Conservation (phyloP, 495 filamentous ascomycete genomes). For the Penicillium ucsense region DNA sequence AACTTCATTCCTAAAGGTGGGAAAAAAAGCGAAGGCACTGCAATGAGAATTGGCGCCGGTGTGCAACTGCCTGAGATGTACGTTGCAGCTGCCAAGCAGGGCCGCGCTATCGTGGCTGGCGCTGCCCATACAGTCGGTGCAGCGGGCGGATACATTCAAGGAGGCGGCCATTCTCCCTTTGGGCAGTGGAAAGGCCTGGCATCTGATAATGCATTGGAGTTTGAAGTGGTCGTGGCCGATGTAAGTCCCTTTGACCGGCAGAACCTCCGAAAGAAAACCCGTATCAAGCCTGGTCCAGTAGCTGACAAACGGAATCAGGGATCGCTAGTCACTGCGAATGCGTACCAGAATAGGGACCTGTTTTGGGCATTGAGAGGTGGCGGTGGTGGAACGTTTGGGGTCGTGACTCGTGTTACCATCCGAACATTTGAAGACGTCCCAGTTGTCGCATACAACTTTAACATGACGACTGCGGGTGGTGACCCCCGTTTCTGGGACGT, state of each 20-base stretch:
- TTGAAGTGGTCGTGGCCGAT: constrained; percentile 26
- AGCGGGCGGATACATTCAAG: constrained; percentile 45
- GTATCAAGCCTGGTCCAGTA: background rate
- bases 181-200: constrained; percentile 23
- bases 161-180: constrained; percentile 45
- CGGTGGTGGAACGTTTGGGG: constrained; percentile 39
- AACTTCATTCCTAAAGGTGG: constrained; percentile 17
- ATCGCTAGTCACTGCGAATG: constrained; percentile 26
- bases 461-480: constrained; percentile 13
- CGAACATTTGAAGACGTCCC: constrained; percentile 27
- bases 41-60: constrained; percentile 44
- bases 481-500: constrained; percentile 24
- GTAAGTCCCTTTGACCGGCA: constrained; percentile 12
- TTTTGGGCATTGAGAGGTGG: constrained; percentile 47
- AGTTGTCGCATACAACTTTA: constrained; percentile 22
- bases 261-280: background rate
- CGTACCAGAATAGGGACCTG: constrained; percentile 34
- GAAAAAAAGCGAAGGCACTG: constrained; percentile 16
- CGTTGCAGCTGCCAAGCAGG: constrained; percentile 14
- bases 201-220: constrained; percentile 27
- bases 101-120: constrained; percentile 10
- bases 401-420: constrained; percentile 38
- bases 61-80: constrained; percentile 41
- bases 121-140: constrained; percentile 14
- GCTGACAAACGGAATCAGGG: constrained; percentile 22